phyloP scores from a whole-genome alignment of 2,329 filamentous ascomycete species.

The Aspergillus caelatus region DNA sequence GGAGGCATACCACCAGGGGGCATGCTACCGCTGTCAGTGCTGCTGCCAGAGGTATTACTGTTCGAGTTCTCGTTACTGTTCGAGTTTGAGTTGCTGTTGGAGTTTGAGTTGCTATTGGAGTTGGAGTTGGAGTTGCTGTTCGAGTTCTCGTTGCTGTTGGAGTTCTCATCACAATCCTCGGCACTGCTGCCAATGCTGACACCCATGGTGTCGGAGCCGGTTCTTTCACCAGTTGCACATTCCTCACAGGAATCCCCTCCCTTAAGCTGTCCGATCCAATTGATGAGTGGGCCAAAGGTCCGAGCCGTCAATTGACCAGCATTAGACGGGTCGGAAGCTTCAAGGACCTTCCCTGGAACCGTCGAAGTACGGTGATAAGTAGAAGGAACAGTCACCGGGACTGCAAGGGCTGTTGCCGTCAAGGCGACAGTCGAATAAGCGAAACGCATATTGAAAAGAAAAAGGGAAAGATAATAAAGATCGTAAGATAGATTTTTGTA shows the following conservation, averaged over 20 bases:
- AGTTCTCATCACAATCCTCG: neutral
- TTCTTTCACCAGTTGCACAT: neutral
- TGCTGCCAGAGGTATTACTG: neutral
- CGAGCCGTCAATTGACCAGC: neutral
- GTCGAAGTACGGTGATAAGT: neutral
- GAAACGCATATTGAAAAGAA: neutral
- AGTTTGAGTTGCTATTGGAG: neutral
- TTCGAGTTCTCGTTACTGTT: neutral
- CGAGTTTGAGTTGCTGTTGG: neutral
- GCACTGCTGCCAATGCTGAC: neutral
- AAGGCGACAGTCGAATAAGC: neutral
- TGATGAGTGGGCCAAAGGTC: neutral
- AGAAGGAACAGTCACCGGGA: constrained; percentile 1
- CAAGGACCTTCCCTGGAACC: neutral
- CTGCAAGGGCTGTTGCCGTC: neutral
- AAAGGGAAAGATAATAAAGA: neutral
- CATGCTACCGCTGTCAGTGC: neutral
- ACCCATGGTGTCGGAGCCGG: neutral
- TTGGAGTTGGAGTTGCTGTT: neutral
- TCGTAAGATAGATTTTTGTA: neutral
- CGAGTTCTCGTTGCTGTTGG: neutral
- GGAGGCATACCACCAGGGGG: no score
- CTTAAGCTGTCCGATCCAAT: neutral
- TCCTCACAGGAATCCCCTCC: neutral
- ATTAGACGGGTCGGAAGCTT: neutral